Evolutionary conservation across 331 rosid genomes (phyloP).

Genomic region (Acacia pycnantha): DNA sequence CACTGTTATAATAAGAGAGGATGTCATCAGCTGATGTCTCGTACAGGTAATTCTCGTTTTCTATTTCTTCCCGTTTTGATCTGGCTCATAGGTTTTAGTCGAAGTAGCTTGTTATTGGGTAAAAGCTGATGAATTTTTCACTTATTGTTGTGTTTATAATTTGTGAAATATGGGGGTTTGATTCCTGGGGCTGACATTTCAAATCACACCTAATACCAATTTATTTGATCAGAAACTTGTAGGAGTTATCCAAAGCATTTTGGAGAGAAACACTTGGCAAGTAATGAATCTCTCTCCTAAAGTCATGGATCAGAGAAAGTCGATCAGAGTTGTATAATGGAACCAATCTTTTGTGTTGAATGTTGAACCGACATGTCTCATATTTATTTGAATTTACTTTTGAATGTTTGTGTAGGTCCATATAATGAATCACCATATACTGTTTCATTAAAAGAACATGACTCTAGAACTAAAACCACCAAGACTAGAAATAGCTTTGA

Average conservation of each 20-base stretch:
- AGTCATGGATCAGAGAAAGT: background rate
- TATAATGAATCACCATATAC: background rate
- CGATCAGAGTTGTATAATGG: background rate
- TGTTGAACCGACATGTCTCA: background rate
- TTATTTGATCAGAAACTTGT: background rate
- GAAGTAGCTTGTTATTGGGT: background rate
- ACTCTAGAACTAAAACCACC: background rate
- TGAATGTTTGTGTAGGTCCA: background rate
- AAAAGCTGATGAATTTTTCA: background rate
- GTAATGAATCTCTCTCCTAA: background rate
- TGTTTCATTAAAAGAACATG: background rate
- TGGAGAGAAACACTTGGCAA: background rate
- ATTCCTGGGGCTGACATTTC: background rate
- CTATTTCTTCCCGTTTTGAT: background rate
- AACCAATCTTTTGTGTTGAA: background rate
- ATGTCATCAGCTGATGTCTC: conserved; percentile 60
- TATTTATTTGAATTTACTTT: background rate
- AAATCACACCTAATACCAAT: background rate
- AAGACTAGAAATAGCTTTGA: background rate
- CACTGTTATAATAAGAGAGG: conserved; percentile 25
- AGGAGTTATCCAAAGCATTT: background rate
- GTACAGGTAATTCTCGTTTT: conserved; percentile 34
- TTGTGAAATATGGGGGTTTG: conserved; percentile 2
- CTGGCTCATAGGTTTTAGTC: background rate
- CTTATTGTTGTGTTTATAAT: background rate